phyloP scores from a whole-genome alignment of 306 rosid genomes.

The Lathyrus sativus region DNA sequence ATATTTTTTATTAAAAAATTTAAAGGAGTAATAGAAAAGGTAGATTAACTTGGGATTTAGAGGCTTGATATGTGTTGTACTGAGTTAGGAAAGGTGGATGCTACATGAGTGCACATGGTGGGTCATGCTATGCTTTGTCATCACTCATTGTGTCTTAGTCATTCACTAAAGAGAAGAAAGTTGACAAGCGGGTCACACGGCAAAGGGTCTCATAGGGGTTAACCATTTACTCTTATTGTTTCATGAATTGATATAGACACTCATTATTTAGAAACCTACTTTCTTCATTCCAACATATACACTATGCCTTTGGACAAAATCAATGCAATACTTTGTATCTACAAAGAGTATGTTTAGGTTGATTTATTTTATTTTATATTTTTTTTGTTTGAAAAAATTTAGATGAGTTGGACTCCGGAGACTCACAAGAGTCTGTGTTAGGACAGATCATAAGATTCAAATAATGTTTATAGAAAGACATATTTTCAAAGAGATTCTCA shows the following conservation, averaged over 20 bases:
- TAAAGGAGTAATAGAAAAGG: too few relatives aligned
- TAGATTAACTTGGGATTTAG: conserved; percentile 38
- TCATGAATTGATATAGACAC: conserved; percentile 8
- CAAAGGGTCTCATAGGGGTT: conserved; percentile 7
- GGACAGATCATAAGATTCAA: too few relatives aligned
- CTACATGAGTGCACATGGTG: conserved; percentile 48
- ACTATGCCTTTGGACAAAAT: not conserved
- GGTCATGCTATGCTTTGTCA: conserved; percentile 41
- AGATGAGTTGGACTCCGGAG: too few relatives aligned
- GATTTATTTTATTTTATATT: too few relatives aligned
- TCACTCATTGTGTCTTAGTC: conserved; percentile 32
- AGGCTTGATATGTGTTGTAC: conserved; percentile 28
- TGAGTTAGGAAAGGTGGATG: conserved; percentile 42
- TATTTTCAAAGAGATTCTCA: too few relatives aligned
- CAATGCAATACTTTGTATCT: not conserved
- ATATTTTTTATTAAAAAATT: too few relatives aligned
- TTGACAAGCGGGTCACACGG: conserved; percentile 36
- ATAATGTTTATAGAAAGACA: too few relatives aligned
- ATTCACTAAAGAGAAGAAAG: conserved; percentile 11
- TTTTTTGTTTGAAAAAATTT: too few relatives aligned
- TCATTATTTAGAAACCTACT: not conserved
- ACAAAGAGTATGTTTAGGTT: too few relatives aligned
- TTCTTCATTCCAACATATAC: not conserved
- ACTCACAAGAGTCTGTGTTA: too few relatives aligned
- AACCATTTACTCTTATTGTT: conserved; percentile 26